Percentiles rank a stretch among this genome's conserved stretches.
These are phyloP conservation scores for Chamaecrista fasciculata DNA, from an alignment of 306 rosid species.

Conservation along the genomic window DNA sequence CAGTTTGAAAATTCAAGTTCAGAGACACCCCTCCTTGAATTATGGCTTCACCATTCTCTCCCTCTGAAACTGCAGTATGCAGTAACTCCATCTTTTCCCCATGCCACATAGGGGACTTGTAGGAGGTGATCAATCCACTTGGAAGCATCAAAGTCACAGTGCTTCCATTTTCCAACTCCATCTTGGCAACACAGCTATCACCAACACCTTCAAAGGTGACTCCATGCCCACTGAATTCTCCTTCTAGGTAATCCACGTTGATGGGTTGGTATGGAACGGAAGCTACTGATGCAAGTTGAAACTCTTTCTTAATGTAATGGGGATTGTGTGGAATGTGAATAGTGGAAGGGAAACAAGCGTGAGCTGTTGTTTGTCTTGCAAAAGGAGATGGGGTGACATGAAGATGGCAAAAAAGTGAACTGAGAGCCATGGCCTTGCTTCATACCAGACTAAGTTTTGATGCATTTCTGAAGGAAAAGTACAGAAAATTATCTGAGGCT, in stretches of 20 bases:
- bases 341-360: background rate
- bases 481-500: background rate
- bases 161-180: slow-evolving; percentile 73
- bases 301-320: slow-evolving; percentile 37
- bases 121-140: slow-evolving; percentile 76
- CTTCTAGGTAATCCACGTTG: slow-evolving; percentile 62
- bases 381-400: slow-evolving; percentile 25
- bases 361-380: slow-evolving; percentile 26
- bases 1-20: slow-evolving; percentile 38
- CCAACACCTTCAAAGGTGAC: slow-evolving; percentile 75
- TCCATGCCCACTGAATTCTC: slow-evolving; percentile 82
- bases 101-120: slow-evolving; percentile 89
- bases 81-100: slow-evolving; percentile 76
- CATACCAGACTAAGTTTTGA: slow-evolving; percentile 21
- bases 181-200: slow-evolving; percentile 52
- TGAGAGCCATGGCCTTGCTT: slow-evolving; percentile 43
- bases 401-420: slow-evolving; percentile 34
- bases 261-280: slow-evolving; percentile 68
- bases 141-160: slow-evolving; percentile 65
- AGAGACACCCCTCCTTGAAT: slow-evolving; percentile 77
- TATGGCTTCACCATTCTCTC: slow-evolving; percentile 37
- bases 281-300: slow-evolving; percentile 50
- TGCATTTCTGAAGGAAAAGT: background rate
- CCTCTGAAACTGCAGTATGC: slow-evolving; percentile 62
- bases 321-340: slow-evolving; percentile 3